phyloP scores from a whole-genome alignment of 176 grass and related monocot genomes.

The Aegilops umbellulata region DNA sequence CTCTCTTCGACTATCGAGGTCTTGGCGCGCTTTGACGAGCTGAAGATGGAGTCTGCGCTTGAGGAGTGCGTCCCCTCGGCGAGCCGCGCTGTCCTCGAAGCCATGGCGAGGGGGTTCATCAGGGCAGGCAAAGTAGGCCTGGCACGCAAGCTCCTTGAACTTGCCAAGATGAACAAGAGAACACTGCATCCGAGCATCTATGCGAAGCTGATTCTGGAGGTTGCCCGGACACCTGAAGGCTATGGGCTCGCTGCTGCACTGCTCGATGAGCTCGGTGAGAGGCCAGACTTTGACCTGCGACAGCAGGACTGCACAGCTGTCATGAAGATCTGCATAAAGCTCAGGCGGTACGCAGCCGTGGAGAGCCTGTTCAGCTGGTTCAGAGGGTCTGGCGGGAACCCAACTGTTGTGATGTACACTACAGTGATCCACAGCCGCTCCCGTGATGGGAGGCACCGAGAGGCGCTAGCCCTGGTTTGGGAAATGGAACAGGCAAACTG shows the following conservation, averaged over 20 bases:
- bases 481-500: conserved; percentile 67
- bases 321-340: conserved; percentile 87
- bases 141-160: conserved; percentile 55
- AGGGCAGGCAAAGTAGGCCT: conserved; percentile 49
- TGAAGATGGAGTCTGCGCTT: conserved; percentile 44
- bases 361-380: conserved; percentile 85
- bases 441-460: conserved; percentile 48
- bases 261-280: conserved; percentile 56
- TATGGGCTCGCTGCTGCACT: conserved; percentile 63
- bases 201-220: conserved; percentile 66
- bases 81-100: conserved; percentile 67
- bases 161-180: conserved; percentile 54
- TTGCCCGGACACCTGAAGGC: conserved; percentile 48
- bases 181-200: conserved; percentile 53
- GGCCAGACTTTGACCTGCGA: conserved; percentile 47
- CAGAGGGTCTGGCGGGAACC: conserved; percentile 29
- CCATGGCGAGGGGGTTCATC: conserved; percentile 70
- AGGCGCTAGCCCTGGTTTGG: conserved; percentile 75
- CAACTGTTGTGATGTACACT: conserved; percentile 81
- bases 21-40: conserved; percentile 47
- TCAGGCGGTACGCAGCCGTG: conserved; percentile 50
- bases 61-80: conserved; percentile 58
- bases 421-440: conserved; percentile 73
- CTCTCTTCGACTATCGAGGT: conserved; percentile 70
- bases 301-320: conserved; percentile 67